These are phyloP conservation scores for Fraxinus velutina DNA, from an alignment of 305 asterid species.

Conservation along the genomic window DNA sequence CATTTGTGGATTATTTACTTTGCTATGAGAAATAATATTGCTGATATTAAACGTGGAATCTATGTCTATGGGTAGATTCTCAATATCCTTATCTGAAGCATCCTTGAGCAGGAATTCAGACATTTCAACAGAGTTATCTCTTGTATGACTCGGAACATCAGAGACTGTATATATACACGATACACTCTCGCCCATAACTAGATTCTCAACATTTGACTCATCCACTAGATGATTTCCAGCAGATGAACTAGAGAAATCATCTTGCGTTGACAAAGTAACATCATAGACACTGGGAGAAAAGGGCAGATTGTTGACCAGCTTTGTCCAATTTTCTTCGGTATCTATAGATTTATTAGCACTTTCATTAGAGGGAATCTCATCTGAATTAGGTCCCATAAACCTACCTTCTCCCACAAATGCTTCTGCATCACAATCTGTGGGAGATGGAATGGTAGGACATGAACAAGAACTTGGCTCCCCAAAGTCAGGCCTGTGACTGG, in stretches of 20 bases:
- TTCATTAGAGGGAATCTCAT: constrained; percentile 23
- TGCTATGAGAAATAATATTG: too few species aligned
- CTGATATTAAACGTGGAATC: background rate
- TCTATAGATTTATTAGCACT: constrained; percentile 1
- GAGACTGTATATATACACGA: constrained; percentile 22
- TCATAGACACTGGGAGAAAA: constrained; percentile 30
- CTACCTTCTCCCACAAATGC: constrained; percentile 27
- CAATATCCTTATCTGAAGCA: constrained; percentile 28
- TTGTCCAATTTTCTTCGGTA: constrained; percentile 27
- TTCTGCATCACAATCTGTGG: constrained; percentile 34
- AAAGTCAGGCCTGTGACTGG: constrained; percentile 25
- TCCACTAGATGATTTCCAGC: constrained; percentile 27
- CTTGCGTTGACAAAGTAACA: constrained; percentile 25
- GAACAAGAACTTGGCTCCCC: constrained; percentile 35
- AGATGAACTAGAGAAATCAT: constrained; percentile 31
- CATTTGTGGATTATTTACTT: constrained; percentile 17
- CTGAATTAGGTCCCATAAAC: constrained; percentile 20
- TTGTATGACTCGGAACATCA: constrained; percentile 24
- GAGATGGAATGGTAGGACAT: constrained; percentile 32
- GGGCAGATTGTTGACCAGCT: constrained; percentile 27
- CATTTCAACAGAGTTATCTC: constrained; percentile 26
- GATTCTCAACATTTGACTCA: constrained; percentile 20
- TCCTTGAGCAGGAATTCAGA: constrained; percentile 31
- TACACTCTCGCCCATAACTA: constrained; percentile 15
- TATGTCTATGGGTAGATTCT: constrained; percentile 17